phyloP scores from a whole-genome alignment of 352 stramenopile genomes.

The Phytophthora tubulina region DNA sequence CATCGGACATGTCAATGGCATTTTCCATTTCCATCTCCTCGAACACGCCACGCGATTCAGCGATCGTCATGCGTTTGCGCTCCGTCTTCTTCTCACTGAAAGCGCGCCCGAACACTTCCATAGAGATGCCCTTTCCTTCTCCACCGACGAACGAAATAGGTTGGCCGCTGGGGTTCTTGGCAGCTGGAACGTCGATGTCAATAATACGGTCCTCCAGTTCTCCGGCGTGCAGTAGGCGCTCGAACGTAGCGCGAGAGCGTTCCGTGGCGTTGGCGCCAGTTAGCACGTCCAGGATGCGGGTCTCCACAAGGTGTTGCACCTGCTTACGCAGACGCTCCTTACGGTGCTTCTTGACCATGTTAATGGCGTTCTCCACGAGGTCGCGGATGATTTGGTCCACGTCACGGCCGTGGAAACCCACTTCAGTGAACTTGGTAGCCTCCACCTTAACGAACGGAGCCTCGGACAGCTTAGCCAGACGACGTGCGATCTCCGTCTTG shows the following conservation, averaged over 20 bases:
- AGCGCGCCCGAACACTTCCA: slow-evolving; percentile 79
- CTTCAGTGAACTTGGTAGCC: slow-evolving; percentile 99
- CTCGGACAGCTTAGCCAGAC: slow-evolving; percentile 97
- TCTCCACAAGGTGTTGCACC: slow-evolving; percentile 94
- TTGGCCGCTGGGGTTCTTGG: slow-evolving; percentile 55
- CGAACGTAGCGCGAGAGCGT: slow-evolving; percentile 92
- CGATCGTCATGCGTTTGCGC: slow-evolving; percentile 94
- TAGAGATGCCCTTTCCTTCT: slow-evolving; percentile 74
- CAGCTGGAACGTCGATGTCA: slow-evolving; percentile 75
- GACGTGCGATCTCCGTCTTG: slow-evolving; percentile 98
- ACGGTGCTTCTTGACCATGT: slow-evolving; percentile 96
- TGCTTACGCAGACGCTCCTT: slow-evolving; percentile 94
- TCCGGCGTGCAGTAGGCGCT: slow-evolving; percentile 89
- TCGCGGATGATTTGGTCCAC: slow-evolving; percentile 99
- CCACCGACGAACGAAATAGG: slow-evolving; percentile 79
- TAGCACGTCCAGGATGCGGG: slow-evolving; percentile 95
- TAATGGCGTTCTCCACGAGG: slow-evolving; percentile 98
- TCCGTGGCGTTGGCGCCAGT: slow-evolving; percentile 88
- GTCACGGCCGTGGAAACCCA: slow-evolving; percentile 99
- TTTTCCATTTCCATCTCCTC: slow-evolving; percentile 97
- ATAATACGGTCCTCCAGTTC: slow-evolving; percentile 88
- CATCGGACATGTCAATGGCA: slow-evolving; percentile 91
- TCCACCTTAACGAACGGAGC: slow-evolving; percentile 99
- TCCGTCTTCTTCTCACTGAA: slow-evolving; percentile 90
- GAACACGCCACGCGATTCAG: slow-evolving; percentile 94